Conservation (phyloP, 768 basidiomycete species). For the Russula vinacea region DNA sequence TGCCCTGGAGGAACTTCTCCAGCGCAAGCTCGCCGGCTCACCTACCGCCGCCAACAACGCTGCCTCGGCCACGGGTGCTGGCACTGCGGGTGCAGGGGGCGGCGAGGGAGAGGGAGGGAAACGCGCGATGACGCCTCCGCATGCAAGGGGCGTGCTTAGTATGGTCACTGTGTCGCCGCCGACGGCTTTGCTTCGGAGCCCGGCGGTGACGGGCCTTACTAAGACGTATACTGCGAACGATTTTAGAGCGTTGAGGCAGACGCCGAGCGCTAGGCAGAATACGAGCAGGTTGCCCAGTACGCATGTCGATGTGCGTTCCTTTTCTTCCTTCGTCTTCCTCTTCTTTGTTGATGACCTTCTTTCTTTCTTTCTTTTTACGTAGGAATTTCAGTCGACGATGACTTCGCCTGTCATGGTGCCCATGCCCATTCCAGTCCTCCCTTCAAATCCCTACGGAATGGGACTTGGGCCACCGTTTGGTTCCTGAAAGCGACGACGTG, state of each 20-base stretch:
- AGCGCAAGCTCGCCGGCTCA: not conserved
- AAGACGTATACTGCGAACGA: conserved; percentile 81
- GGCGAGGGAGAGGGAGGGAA: not conserved
- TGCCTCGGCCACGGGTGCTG: not conserved
- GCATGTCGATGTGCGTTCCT: conserved; percentile 64
- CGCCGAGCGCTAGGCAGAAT: conserved; percentile 68
- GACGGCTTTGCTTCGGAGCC: conserved; percentile 63
- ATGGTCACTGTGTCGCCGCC: conserved; percentile 68
- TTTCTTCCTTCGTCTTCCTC: not conserved
- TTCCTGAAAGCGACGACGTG: conserved; percentile 7
- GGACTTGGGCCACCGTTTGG: conserved; percentile 23
- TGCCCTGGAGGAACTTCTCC: conserved; percentile 2
- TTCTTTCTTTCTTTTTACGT: too few species aligned
- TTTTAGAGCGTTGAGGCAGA: conserved; percentile 70
- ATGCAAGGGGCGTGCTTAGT: conserved; percentile 53
- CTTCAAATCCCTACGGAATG: conserved; percentile 23
- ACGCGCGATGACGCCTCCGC: conserved; percentile 35
- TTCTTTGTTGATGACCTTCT: too few species aligned
- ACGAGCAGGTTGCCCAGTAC: conserved; percentile 84
- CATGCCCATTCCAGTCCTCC: conserved; percentile 11
- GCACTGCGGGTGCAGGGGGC: not conserved
- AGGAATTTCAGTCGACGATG: conserved; percentile 25
- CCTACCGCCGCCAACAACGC: not conserved
- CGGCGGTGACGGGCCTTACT: conserved; percentile 72
- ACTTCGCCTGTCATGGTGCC: conserved; percentile 21